Evolutionary conservation across 805 yeast species (phyloP), one percentile per base, ranked within the genome.

Genomic region (Barnettozyma populi): DNA sequence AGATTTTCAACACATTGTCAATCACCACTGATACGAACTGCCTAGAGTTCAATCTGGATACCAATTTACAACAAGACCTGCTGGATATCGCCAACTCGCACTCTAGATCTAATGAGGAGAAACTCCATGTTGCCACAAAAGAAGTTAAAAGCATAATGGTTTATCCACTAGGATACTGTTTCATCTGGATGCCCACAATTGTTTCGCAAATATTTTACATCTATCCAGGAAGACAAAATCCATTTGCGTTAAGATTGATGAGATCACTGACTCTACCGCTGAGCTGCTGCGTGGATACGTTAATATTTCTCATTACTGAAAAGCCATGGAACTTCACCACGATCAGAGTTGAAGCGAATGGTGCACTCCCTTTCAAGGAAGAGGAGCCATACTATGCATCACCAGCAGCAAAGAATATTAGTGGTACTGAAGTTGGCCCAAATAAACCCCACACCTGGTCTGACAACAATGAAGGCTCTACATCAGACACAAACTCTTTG

Each of bases 141-240:
- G 60, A 58, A 25, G 23, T 54, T 10, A 52, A 52, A 25, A 51
- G 57, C 2, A 52, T 58, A 14, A 46, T 49, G n/a, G 25, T 57
- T 2, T 58, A 58, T 37, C 62, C 62, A 7, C 7, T 58, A 2
- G 55, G 57, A 5, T 58, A 58, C 36, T 18, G 56, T 1, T 10
- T 55, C 8, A 50, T 54, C 0, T 58, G 62, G 62, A 46, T 43
- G 1, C 35, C 54, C 1, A 52, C 61, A 3, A 25, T 47, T 2
- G 43, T 52, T 16, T 32, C 52, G 2, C 57, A 58, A 31, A 34
- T 52, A 0, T 46, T 48, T 45, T 37, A 40, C 44, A 37, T 37
- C 13, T 18, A 37, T 10, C n/a, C 11, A n/a, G 25, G 19, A 7
- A 10, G 25, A 2, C 25, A n/a, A 2, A 6, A 41, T 8, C 54